Evolutionary conservation across 169 alveolate genomes (phyloP).

Genomic region (Babesia divergens): DNA sequence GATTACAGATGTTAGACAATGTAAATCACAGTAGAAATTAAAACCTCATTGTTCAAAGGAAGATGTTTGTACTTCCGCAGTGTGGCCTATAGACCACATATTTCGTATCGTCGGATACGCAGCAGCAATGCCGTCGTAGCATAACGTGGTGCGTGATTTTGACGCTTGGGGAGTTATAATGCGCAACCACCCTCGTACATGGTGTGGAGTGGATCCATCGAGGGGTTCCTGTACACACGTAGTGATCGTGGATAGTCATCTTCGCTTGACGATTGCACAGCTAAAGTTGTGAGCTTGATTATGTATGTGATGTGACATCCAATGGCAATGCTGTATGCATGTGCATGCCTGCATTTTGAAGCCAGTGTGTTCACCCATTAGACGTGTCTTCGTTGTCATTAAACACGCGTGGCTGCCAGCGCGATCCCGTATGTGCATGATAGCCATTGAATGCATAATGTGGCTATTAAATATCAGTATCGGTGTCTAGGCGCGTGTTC

Average conservation of each 20-base stretch:
- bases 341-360: no score
- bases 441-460: no score
- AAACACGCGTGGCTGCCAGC: no score
- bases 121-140: background rate
- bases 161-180: slow-evolving; percentile 26
- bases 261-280: no score
- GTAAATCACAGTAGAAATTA: background rate
- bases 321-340: no score
- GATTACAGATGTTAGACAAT: background rate
- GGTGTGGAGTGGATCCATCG: slow-evolving; percentile 14
- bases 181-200: background rate
- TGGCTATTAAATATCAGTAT: no score
- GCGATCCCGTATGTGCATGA: no score
- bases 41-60: slow-evolving; percentile 4
- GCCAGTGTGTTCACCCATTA: no score
- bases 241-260: slow-evolving; percentile 29
- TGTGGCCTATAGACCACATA: slow-evolving; percentile 18
- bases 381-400: no score
- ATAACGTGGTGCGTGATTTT: slow-evolving; percentile 13
- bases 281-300: background rate
- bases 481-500: no score
- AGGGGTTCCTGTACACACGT: no score
- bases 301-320: no score
- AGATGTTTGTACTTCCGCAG: slow-evolving; percentile 36
- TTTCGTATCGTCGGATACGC: slow-evolving; percentile 2